phyloP scores from a whole-genome alignment of 2,329 filamentous ascomycete species.

The Ilyonectria mors-panacis region DNA sequence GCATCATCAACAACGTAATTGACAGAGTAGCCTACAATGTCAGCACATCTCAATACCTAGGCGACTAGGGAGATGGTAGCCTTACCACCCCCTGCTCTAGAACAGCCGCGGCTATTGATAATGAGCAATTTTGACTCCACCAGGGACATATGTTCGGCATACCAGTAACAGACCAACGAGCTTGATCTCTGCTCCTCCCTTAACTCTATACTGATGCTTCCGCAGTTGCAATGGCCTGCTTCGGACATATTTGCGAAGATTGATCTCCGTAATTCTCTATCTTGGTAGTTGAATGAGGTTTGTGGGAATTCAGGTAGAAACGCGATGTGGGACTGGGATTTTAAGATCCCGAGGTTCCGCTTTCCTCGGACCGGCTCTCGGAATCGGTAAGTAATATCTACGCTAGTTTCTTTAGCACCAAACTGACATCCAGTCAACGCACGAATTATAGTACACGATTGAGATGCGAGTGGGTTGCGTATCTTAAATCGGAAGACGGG shows the following conservation, averaged over 20 bases:
- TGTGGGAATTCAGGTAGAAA: not conserved
- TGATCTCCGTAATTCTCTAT: not conserved
- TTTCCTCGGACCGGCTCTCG: too few species aligned
- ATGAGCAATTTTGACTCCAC: not conserved
- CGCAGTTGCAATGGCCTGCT: not conserved
- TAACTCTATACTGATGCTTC: not conserved
- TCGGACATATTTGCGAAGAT: not conserved
- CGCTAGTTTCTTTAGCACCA: too few species aligned
- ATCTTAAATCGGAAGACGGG: too few species aligned
- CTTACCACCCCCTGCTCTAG: not conserved
- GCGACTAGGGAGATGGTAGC: accelerated
- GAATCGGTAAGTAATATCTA: too few species aligned
- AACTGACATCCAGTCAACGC: too few species aligned
- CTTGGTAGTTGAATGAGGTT: not conserved
- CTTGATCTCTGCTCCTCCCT: not conserved
- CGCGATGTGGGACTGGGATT: not conserved
- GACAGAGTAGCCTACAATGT: not conserved
- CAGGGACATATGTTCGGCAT: not conserved
- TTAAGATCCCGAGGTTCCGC: too few species aligned
- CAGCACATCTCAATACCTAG: not conserved
- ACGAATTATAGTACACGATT: too few species aligned
- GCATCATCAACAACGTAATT: not conserved
- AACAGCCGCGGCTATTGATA: not conserved
- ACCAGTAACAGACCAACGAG: not conserved
- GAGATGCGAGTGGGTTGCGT: too few species aligned